A percentile compares a stretch with the other conserved stretches of the same genome.
phyloP scores from a whole-genome alignment of 2,329 filamentous ascomycete genomes.

The Juglanconis juglandina region DNA sequence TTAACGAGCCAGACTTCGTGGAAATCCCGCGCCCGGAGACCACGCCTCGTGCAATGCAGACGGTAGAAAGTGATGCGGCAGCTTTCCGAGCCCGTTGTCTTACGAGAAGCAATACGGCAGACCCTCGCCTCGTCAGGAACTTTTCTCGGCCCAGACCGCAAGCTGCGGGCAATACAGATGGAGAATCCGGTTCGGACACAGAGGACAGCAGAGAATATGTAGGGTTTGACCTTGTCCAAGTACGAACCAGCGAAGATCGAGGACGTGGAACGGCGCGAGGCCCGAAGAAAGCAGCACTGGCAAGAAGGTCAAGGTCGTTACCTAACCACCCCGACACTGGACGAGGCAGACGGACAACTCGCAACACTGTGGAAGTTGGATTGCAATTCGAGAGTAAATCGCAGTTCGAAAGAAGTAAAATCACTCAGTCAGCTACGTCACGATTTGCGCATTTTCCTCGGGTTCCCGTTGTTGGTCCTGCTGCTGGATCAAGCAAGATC shows the following conservation, averaged over 20 bases:
- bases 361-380: background rate
- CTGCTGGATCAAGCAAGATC: background rate
- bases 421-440: background rate
- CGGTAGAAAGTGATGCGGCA: background rate
- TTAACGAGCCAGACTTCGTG: background rate
- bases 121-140: background rate
- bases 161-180: too few relatives aligned
- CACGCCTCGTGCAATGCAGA: background rate
- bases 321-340: background rate
- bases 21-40: conserved; percentile 1
- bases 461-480: background rate
- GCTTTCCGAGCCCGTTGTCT: background rate
- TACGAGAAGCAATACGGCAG: background rate
- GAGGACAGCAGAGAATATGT: background rate
- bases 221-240: too few relatives aligned
- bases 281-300: background rate
- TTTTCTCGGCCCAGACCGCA: conserved; percentile 4
- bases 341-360: background rate
- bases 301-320: background rate
- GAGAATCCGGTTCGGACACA: background rate
- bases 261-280: too few relatives aligned
- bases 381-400: background rate
- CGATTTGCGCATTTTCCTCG: background rate
- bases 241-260: background rate
- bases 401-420: background rate